Evolutionary conservation across 805 yeast species (phyloP).

Genomic region (Nakazawaea pomicola): DNA sequence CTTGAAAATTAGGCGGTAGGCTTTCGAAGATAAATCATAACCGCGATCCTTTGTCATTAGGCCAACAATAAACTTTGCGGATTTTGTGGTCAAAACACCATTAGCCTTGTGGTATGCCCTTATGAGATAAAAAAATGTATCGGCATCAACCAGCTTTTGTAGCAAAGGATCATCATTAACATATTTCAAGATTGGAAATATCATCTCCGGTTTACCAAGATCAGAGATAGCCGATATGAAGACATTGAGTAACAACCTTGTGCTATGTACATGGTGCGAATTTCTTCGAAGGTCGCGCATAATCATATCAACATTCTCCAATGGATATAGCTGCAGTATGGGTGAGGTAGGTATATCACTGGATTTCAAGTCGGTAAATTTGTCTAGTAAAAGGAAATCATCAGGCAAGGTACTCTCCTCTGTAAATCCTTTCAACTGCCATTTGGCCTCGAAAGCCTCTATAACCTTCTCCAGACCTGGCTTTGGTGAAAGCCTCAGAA

Average conservation of each 20-base stretch:
- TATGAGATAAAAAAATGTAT: slow-evolving; percentile 5
- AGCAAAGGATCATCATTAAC: neutral
- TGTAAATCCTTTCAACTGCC: too few relatives aligned
- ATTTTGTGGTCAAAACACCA: neutral
- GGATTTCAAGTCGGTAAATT: too few relatives aligned
- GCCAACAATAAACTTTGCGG: slow-evolving; percentile 4
- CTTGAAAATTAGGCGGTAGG: neutral
- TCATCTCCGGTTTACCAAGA: slow-evolving; percentile 1
- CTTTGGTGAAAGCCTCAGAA: neutral
- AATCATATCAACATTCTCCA: neutral
- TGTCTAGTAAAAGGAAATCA: too few relatives aligned
- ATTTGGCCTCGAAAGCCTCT: too few relatives aligned
- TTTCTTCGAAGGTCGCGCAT: neutral
- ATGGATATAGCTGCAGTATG: neutral
- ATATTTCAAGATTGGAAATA: neutral
- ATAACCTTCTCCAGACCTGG: neutral
- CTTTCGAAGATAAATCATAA: neutral
- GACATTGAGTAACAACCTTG: slow-evolving; percentile 3
- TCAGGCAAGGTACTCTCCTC: too few relatives aligned
- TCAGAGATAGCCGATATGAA: neutral
- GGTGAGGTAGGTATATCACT: too few relatives aligned
- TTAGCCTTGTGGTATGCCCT: slow-evolving; percentile 1
- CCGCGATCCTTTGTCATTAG: neutral
- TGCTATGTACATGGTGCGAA: neutral
- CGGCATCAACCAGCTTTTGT: neutral